Base-by-base conservation (phyloP, 2,329 filamentous ascomycete species). In the Cryphonectria nitschkei region DNA sequence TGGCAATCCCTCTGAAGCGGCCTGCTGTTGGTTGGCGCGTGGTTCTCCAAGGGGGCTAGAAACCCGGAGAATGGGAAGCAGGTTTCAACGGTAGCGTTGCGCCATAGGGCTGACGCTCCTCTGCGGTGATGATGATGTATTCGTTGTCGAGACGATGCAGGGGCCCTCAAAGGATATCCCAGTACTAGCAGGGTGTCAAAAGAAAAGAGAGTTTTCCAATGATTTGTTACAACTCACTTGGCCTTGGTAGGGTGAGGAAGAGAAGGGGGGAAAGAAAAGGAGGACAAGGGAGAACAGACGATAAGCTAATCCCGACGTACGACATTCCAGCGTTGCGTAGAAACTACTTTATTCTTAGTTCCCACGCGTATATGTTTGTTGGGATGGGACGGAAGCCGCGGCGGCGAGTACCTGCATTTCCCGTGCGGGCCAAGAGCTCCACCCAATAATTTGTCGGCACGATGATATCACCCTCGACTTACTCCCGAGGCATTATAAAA, bases 381-480 rank as follows among this genome's bases (percentile, higher is more conserved):
- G 61, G 39, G 43, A 43, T 19, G 43, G 37, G 61, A 43, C 61
- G 61, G 61, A 39, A 63, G 37, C 61, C 37, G 34, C 22, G 22
- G 37, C 37, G 22, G 39, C 39, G 14, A 41, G 37, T 29, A 64
- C 37, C 39, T 29, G 61, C 61, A 64, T 41, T 41, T 29, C n/a
- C 61, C 16, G 39, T 61, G 58, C 34, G 16, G 16, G 58, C 22
- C 58, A 11, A 5, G n/a, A n/a, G 39, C 63, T 34, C 63, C 63
- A 65, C 61, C 41, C n/a, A 32, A 19, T 32, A 32, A 32, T 34
- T 32, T 32, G 37, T 29, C 46, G 39, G 26, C 52, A 52, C 37
- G 63, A 65, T 65, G 63, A 65, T 37, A 50, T 65, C 63, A 65
- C 63, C 16, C 63, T 65, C 63, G 32, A 43, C 63, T 52, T 43